Percentiles rank a stretch among this genome's conserved stretches.
These are phyloP conservation scores for Mycena galopus DNA, from an alignment of 768 basidiomycete species.

Conservation along the genomic window DNA sequence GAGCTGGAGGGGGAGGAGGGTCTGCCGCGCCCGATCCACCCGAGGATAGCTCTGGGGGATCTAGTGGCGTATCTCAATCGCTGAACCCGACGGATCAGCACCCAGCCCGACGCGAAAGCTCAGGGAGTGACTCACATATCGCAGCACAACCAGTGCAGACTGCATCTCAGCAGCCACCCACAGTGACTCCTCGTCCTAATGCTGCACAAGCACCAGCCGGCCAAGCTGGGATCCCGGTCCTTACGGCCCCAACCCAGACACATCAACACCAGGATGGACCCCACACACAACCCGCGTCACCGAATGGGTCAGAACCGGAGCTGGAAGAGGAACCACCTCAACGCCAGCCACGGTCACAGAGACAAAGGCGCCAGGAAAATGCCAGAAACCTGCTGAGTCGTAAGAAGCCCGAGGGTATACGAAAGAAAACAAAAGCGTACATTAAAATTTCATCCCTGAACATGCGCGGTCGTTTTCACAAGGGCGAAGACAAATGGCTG, in stretches of 20 bases:
- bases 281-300: too few species aligned
- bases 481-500: slow-evolving; percentile 4
- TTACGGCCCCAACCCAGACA: too few species aligned
- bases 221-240: too few species aligned
- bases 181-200: too few species aligned
- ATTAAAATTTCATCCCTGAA: slow-evolving; percentile 12
- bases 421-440: not conserved
- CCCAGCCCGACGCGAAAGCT: too few species aligned
- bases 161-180: not conserved
- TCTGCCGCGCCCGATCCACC: not conserved
- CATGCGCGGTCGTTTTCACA: slow-evolving; percentile 14
- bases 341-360: too few species aligned
- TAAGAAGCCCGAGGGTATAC: not conserved
- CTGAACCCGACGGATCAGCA: too few species aligned
- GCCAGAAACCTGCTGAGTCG: not conserved
- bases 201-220: too few species aligned
- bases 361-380: not conserved
- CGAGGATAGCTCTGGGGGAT: not conserved
- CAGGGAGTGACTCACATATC: not conserved
- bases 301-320: too few species aligned
- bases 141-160: not conserved
- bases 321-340: too few species aligned
- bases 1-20: slow-evolving; percentile 10
- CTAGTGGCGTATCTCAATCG: too few species aligned
- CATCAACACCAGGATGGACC: too few species aligned